These are phyloP conservation scores for Ganoderma lucidum DNA, from an alignment of 1,284 basidiomycete species.

Conservation along the genomic window DNA sequence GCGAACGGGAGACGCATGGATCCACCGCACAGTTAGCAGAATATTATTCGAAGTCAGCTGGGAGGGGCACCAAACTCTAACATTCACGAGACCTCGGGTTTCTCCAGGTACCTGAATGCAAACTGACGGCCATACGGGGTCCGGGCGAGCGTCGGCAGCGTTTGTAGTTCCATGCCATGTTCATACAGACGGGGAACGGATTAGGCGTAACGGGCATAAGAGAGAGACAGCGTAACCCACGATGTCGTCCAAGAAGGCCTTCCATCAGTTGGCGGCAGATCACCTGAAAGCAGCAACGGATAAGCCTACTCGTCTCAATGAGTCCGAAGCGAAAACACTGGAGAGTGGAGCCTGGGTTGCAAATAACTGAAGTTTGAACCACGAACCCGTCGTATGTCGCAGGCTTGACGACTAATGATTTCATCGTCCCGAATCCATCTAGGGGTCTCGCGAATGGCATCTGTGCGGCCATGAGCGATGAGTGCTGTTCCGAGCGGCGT, in stretches of 20 bases:
- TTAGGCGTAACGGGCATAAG: neutral
- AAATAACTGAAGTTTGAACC: neutral
- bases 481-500: too few species aligned
- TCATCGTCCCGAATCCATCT: too few species aligned
- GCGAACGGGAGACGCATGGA: slow-evolving; percentile 1
- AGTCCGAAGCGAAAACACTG: too few species aligned
- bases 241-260: slow-evolving; percentile 3
- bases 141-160: slow-evolving; percentile 17
- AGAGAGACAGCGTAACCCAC: neutral
- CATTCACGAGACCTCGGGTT: slow-evolving; percentile 10
- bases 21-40: slow-evolving; percentile 12
- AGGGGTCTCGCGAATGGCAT: too few species aligned
- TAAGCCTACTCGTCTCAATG: neutral
- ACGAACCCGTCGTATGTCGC: neutral
- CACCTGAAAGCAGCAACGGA: neutral
- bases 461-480: too few species aligned
- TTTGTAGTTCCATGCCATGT: slow-evolving; percentile 35
- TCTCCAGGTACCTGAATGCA: slow-evolving; percentile 24
- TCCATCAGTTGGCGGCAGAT: neutral
- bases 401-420: too few species aligned
- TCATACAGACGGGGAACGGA: slow-evolving; percentile 25
- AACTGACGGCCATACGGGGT: slow-evolving; percentile 20
- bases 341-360: too few species aligned
- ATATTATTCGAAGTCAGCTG: slow-evolving; percentile 4
- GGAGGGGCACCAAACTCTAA: slow-evolving; percentile 20